Base-by-base conservation (phyloP, 768 basidiomycete species). In the Termitomyces sp. region DNA sequence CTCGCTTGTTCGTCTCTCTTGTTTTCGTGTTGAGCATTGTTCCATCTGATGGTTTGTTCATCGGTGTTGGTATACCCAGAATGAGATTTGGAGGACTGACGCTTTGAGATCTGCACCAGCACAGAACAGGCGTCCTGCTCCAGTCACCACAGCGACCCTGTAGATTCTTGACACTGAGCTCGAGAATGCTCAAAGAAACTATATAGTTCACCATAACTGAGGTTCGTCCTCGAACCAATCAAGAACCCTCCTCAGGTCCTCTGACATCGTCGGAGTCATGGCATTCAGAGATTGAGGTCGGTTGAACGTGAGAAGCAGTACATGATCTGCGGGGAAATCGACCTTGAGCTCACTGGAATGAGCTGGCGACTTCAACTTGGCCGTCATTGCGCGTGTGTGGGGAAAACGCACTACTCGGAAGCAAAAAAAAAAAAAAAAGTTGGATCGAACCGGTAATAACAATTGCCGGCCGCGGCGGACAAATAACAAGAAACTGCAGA, bases 81-180 rank as follows among this genome's bases (percentile, higher is more conserved):
- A 25, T 25, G 25, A 25, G 25, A 25, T 25, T 54, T 48, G 14
- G 20, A 42, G 65, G 55, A 47, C 45, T 60, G 69, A 90, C 89
- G 82, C 83, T 73, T 86, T 86, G 54, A 93, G 78, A 71, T 93
- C 92, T 43, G 88, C 89, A 15, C 91, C 92, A 15, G 90, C 89
- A 66, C 90, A 92, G 73, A 94, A 94, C 1, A 81, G 69, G 48
- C 85, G 82, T 11, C 91, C 91, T 62, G 82, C 79, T 29, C 91
- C 91, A 52, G 91, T 92, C 52, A 93, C 70, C 65, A 94, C 79
- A 42, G 79, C 83, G 10, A 89, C 88, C 91, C 91, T 92, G 69
- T 40, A 57, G 32, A 32, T 32, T 25, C 25, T 25, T 25, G 25
- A 25, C 25, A 25, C 25, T 25, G 25, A 25, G 25, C 25, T 25